These are phyloP conservation scores for Yarrowia bubula DNA, from an alignment of 805 yeast genomes.

Conservation along the genomic window DNA sequence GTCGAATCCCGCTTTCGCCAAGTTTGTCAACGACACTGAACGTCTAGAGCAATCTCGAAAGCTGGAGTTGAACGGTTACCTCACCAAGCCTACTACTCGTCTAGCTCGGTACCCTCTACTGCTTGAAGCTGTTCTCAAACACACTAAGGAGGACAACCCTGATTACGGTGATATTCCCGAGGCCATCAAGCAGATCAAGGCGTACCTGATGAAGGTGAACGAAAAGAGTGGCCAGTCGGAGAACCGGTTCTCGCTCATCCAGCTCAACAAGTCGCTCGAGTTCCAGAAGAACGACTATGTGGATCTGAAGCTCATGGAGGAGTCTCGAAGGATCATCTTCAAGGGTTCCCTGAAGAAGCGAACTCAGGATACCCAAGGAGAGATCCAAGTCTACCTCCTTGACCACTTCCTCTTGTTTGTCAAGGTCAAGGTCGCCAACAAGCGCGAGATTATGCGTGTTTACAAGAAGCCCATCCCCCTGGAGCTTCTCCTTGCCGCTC, in stretches of 20 bases:
- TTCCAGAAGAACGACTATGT: constrained; percentile 80
- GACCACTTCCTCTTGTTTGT: constrained; percentile 87
- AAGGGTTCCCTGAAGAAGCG: constrained; percentile 74
- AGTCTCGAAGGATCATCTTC: constrained; percentile 72
- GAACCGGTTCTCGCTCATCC: constrained; percentile 84
- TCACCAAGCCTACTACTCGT: constrained; percentile 93
- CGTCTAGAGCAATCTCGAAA: constrained; percentile 81
- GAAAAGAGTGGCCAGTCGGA: constrained; percentile 90
- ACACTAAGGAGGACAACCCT: constrained; percentile 71
- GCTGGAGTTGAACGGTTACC: constrained; percentile 86
- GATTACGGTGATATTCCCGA: constrained; percentile 67
- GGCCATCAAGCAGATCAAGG: constrained; percentile 73
- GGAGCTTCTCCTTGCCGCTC: constrained; percentile 45
- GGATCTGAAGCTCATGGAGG: constrained; percentile 80
- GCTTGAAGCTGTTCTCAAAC: constrained; percentile 76
- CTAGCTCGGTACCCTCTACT: constrained; percentile 91
- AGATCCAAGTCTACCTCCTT: constrained; percentile 78
- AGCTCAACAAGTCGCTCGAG: constrained; percentile 78
- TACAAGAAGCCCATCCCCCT: constrained; percentile 60
- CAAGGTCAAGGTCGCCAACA: constrained; percentile 79
- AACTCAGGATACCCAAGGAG: constrained; percentile 68
- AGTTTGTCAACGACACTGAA: constrained; percentile 88
- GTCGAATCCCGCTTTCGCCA: constrained; percentile 84
- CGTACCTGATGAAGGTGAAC: constrained; percentile 73
- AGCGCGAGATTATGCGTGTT: constrained; percentile 87